Percentiles rank a stretch among this genome's conserved stretches.
Evolutionary conservation across 2,329 filamentous ascomycete genomes (phyloP).

Genomic region (Penicillium sumatraense): DNA sequence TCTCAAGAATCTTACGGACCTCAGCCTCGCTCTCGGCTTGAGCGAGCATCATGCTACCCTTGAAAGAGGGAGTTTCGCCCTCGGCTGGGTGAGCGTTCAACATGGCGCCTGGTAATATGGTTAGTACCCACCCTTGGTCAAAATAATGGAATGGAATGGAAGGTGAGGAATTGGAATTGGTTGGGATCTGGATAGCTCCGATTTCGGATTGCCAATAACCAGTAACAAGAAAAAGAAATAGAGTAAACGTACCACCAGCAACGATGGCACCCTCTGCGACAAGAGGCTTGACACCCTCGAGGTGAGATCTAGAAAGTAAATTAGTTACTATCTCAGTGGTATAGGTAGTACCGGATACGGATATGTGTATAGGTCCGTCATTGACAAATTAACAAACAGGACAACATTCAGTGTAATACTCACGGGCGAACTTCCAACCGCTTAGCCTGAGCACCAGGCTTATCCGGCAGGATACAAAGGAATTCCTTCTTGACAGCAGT

Average conservation of each 20-base stretch:
- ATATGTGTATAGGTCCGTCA: no score
- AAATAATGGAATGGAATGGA: not conserved
- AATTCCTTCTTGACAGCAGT: slow-evolving; percentile 61
- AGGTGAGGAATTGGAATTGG: no score
- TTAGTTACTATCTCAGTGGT: not conserved
- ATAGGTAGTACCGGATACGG: no score
- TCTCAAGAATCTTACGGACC: slow-evolving; percentile 66
- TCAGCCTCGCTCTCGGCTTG: slow-evolving; percentile 71
- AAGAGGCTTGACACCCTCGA: slow-evolving; percentile 58
- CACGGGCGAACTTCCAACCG: slow-evolving; percentile 56
- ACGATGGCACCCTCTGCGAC: slow-evolving; percentile 63
- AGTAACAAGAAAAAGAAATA: not conserved
- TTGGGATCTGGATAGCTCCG: not conserved
- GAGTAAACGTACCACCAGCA: slow-evolving; percentile 63
- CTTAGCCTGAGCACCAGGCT: slow-evolving; percentile 63
- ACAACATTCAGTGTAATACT: no score
- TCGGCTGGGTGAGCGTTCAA: slow-evolving; percentile 69
- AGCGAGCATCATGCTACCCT: slow-evolving; percentile 72
- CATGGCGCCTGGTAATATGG: slow-evolving; percentile 61
- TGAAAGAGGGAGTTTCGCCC: slow-evolving; percentile 67
- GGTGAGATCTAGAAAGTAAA: slow-evolving; percentile 51
- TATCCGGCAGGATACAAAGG: slow-evolving; percentile 71
- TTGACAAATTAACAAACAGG: no score
- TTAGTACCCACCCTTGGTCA: no score
- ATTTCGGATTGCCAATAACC: not conserved